phyloP scores from a whole-genome alignment of 106 monocot species.

The Dioscorea dumetorum region DNA sequence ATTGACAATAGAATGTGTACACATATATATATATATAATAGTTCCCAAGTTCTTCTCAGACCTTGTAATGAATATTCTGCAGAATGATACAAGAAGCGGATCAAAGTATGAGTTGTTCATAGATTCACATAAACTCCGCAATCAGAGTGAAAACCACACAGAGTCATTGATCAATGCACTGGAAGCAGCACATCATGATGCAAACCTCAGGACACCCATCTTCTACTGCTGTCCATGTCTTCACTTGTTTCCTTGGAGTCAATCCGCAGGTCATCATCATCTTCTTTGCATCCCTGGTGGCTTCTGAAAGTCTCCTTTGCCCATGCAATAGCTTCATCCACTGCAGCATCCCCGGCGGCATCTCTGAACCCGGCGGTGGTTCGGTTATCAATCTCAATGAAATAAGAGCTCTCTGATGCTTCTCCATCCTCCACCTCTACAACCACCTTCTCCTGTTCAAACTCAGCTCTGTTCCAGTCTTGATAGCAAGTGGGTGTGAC shows the following conservation, averaged over 20 bases:
- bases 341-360: not conserved
- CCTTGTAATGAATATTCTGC: no score
- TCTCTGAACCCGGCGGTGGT: not conserved
- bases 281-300: not conserved
- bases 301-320: slow-evolving; percentile 31
- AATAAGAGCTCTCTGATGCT: slow-evolving; percentile 12
- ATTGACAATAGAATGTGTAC: no score
- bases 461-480: not conserved
- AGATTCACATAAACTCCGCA: no score
- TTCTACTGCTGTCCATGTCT: not conserved
- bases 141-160: no score
- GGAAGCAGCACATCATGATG: no score
- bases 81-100: no score
- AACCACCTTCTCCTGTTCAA: slow-evolving; percentile 17
- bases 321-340: slow-evolving; percentile 46
- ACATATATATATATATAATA: no score
- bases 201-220: no score
- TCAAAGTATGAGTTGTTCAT: no score
- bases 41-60: no score
- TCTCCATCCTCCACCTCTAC: slow-evolving; percentile 11
- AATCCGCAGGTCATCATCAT: not conserved
- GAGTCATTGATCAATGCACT: no score
- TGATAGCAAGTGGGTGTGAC: not conserved
- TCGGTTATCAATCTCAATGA: slow-evolving; percentile 12
- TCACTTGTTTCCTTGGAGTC: not conserved